Evolutionary conservation across 2,329 filamentous ascomycete species (phyloP).

Genomic region (Aspergillus hiratsukae): DNA sequence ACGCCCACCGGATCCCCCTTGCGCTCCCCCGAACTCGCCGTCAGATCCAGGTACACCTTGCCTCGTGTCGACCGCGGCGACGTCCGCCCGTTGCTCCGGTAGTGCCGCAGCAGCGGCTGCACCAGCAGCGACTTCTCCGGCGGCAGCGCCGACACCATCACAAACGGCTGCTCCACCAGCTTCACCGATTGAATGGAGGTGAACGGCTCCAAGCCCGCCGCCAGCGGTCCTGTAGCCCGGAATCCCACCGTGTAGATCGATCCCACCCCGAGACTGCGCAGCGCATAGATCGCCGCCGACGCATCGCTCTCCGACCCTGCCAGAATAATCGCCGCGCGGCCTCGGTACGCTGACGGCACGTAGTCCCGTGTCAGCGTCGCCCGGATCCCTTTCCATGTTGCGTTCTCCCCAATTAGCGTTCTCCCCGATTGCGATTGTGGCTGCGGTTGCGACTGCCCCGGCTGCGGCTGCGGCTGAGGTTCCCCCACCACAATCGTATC

Average conservation of each 20-base stretch:
- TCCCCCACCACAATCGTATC: slow-evolving; percentile 70
- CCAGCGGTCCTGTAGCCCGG: slow-evolving; percentile 56
- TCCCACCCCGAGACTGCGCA: slow-evolving; percentile 69
- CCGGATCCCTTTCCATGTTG: slow-evolving; percentile 79
- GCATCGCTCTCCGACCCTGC: slow-evolving; percentile 71
- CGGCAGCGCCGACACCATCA: slow-evolving; percentile 73
- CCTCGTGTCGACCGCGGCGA: slow-evolving; percentile 38
- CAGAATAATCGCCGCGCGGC: slow-evolving; percentile 69
- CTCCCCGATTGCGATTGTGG: not conserved
- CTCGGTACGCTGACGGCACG: slow-evolving; percentile 74
- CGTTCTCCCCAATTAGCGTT: slow-evolving; percentile 71
- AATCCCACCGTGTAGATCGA: slow-evolving; percentile 84
- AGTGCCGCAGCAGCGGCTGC: slow-evolving; percentile 71
- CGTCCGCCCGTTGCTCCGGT: slow-evolving; percentile 45
- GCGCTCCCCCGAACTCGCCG: slow-evolving; percentile 54
- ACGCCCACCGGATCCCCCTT: slow-evolving; percentile 66
- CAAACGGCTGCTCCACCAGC: slow-evolving; percentile 72
- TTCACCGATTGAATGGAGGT: slow-evolving; percentile 74
- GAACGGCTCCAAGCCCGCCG: slow-evolving; percentile 60
- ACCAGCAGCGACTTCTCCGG: slow-evolving; percentile 75
- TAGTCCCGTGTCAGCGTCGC: slow-evolving; percentile 76
- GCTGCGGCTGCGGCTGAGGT: too few species aligned
- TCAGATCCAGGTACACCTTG: slow-evolving; percentile 78
- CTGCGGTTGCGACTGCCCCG: too few species aligned
- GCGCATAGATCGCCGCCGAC: slow-evolving; percentile 71